These are phyloP conservation scores for Fusarium udum DNA, from an alignment of 2,329 filamentous ascomycete species.

Conservation along the genomic window DNA sequence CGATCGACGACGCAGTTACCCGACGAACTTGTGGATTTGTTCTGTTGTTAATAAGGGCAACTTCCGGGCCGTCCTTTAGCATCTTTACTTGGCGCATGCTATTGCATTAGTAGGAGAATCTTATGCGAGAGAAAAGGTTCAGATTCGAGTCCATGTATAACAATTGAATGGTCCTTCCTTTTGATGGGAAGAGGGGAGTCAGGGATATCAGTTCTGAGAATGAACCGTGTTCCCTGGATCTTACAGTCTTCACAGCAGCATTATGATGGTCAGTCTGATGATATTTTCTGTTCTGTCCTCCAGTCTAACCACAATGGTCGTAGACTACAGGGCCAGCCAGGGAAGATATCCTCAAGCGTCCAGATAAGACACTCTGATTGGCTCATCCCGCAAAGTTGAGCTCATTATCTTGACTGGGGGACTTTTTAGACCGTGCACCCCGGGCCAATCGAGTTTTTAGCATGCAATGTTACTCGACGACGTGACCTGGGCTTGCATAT, in stretches of 20 bases:
- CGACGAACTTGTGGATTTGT: constrained; percentile 36
- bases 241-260: neutral
- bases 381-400: neutral
- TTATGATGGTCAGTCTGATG: neutral
- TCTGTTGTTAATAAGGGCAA: neutral
- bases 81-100: constrained; percentile 1
- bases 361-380: constrained; percentile 18
- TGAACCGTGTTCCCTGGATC: constrained; percentile 26
- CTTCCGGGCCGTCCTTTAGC: constrained; percentile 2
- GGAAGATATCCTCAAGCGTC: constrained; percentile 29
- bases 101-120: constrained; percentile 18
- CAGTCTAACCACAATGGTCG: constrained; percentile 4
- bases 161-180: constrained; percentile 30
- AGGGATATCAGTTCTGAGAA: constrained; percentile 6
- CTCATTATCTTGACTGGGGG: constrained; percentile 1
- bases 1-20: constrained; percentile 31
- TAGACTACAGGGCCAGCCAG: constrained; percentile 7
- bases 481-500: constrained; percentile 40
- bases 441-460: constrained; percentile 4
- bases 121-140: neutral
- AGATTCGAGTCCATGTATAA: constrained; percentile 26
- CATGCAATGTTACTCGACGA: constrained; percentile 32
- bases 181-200: constrained; percentile 2
- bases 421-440: constrained; percentile 14
- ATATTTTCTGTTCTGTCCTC: constrained; percentile 5